A percentile compares a stretch with the other conserved stretches of the same genome.
Conservation (phyloP, 495 filamentous ascomycete species). For the Tuber microsphaerosporum region DNA sequence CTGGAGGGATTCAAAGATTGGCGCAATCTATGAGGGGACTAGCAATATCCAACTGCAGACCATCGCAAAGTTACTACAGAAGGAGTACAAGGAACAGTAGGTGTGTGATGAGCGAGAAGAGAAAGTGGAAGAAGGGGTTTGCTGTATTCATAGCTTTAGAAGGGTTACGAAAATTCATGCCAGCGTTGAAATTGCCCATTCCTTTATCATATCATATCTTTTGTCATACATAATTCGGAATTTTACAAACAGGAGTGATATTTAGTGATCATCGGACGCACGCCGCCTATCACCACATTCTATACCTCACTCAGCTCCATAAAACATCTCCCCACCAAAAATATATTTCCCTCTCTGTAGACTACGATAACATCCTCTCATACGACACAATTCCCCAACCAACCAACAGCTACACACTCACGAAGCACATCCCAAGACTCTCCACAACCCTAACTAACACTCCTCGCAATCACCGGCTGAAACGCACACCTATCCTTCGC, state of each 20-base stretch:
- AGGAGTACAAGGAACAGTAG: slow-evolving; percentile 63
- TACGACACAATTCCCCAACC: not conserved
- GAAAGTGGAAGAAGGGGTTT: not conserved
- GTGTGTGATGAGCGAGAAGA: not conserved
- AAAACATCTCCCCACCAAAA: not conserved
- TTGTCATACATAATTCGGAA: not conserved
- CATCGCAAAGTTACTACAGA: slow-evolving; percentile 88
- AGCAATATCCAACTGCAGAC: slow-evolving; percentile 81
- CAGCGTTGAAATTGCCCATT: not conserved
- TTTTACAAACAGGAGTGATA: not conserved
- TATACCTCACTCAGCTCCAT: not conserved
- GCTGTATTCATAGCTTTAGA: slow-evolving; percentile 1
- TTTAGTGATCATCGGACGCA: not conserved
- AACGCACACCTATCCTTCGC: slow-evolving; percentile 19
- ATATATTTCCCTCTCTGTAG: not conserved
- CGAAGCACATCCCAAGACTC: not conserved
- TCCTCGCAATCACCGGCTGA: slow-evolving; percentile 28
- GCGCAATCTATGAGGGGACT: slow-evolving; percentile 89
- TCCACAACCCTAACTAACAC: slow-evolving; percentile 17
- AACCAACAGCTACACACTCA: not conserved
- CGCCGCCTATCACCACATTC: not conserved
- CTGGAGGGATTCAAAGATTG: slow-evolving; percentile 97
- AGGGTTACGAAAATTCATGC: not conserved
- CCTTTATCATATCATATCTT: not conserved
- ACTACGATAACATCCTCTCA: not conserved